A percentile compares a stretch with the other conserved stretches of the same genome.
Conservation (phyloP, 2,329 filamentous ascomycete genomes). For the Phaeosphaeria sp. region DNA sequence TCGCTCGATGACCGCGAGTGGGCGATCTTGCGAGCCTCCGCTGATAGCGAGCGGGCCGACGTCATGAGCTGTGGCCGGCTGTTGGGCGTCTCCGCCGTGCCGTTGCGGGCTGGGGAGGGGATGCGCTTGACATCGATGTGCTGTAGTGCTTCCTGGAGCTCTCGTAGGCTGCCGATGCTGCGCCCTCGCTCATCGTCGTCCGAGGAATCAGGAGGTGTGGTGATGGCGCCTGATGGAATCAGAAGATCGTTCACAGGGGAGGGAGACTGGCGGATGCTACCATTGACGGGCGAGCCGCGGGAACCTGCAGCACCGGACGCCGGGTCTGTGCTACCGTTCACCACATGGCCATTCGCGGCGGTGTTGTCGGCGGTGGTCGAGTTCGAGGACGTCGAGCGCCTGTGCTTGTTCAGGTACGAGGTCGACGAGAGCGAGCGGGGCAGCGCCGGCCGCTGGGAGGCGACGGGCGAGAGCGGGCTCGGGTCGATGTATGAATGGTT, state of each 20-base stretch:
- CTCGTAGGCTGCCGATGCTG: slow-evolving; percentile 58
- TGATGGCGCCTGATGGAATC: slow-evolving; percentile 84
- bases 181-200: slow-evolving; percentile 79
- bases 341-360: slow-evolving; percentile 35
- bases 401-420: slow-evolving; percentile 67
- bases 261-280: slow-evolving; percentile 80
- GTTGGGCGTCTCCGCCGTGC: slow-evolving; percentile 21
- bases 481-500: slow-evolving; percentile 58
- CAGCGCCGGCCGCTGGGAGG: slow-evolving; percentile 53
- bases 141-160: slow-evolving; percentile 83
- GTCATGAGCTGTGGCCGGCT: slow-evolving; percentile 27
- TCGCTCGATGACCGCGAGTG: slow-evolving; percentile 68
- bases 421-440: slow-evolving; percentile 66
- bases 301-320: slow-evolving; percentile 26
- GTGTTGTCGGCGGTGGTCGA: slow-evolving; percentile 40
- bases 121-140: slow-evolving; percentile 73
- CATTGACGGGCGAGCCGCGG: slow-evolving; percentile 51
- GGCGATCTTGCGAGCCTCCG: slow-evolving; percentile 65
- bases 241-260: slow-evolving; percentile 77
- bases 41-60: slow-evolving; percentile 52
- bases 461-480: slow-evolving; percentile 41
- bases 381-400: slow-evolving; percentile 63
- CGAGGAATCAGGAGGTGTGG: slow-evolving; percentile 91
- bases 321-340: slow-evolving; percentile 28
- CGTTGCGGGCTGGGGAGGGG: slow-evolving; percentile 60